These are phyloP conservation scores for Nyssa sinensis DNA, from an alignment of 148 eudicot species.

Conservation along the genomic window DNA sequence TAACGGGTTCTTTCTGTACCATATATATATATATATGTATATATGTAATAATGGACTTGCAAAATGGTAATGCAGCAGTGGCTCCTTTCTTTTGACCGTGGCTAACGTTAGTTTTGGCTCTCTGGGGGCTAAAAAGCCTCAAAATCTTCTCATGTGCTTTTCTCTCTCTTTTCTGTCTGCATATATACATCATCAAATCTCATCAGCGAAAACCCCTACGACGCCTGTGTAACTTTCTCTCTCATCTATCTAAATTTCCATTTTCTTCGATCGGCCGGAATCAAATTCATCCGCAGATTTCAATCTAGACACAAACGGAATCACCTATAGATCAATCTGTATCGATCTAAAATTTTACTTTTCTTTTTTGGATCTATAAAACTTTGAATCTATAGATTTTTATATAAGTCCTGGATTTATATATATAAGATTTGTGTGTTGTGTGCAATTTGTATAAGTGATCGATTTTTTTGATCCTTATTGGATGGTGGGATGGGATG, in stretches of 20 bases:
- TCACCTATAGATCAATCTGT: neutral
- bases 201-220: slow-evolving; percentile 60
- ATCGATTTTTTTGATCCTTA: slow-evolving; percentile 10
- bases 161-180: slow-evolving; percentile 20
- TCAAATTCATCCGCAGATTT: slow-evolving; percentile 12
- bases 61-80: no score
- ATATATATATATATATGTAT: no score
- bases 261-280: slow-evolving; percentile 14
- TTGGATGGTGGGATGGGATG: slow-evolving; percentile 13
- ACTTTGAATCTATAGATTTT: slow-evolving; percentile 19
- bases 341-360: slow-evolving; percentile 19
- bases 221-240: slow-evolving; percentile 19
- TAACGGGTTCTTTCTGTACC: no score
- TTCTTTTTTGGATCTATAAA: neutral
- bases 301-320: slow-evolving; percentile 1
- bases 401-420: neutral
- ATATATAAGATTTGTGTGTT: no score
- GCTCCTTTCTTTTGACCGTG: slow-evolving; percentile 8
- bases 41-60: no score
- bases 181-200: slow-evolving; percentile 46
- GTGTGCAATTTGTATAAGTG: neutral
- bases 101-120: slow-evolving; percentile 6
- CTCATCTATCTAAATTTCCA: slow-evolving; percentile 24
- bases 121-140: no score
- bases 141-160: no score